These are phyloP conservation scores for Lolium multiflorum DNA, from an alignment of 176 grass and related monocot species.

Conservation along the genomic window DNA sequence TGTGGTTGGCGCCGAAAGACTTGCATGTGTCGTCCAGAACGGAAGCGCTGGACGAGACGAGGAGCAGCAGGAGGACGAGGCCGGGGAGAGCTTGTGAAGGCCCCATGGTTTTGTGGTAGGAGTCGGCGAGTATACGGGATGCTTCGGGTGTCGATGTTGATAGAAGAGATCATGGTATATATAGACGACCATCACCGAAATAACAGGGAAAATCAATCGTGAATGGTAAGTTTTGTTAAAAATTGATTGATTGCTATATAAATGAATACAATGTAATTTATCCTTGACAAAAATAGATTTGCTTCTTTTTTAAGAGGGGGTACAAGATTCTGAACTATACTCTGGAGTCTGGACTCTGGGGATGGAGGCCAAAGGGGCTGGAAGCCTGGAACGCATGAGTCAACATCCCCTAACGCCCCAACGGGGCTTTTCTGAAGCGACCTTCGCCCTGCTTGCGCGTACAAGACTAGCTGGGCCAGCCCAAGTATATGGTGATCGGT, in stretches of 20 bases:
- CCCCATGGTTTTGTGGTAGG: slow-evolving; percentile 11
- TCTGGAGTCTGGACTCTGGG: no score
- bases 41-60: slow-evolving; percentile 28
- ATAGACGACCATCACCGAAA: background rate
- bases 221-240: background rate
- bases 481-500: no score
- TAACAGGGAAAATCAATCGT: background rate
- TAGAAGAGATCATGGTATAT: background rate
- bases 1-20: slow-evolving; percentile 26
- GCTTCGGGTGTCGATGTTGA: background rate
- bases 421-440: no score
- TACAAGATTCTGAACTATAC: background rate
- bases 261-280: background rate
- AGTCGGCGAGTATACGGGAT: background rate
- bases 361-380: no score
- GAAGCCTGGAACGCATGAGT: no score
- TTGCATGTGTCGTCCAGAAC: slow-evolving; percentile 65
- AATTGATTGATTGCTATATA: background rate
- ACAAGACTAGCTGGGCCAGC: background rate
- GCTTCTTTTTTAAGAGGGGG: background rate
- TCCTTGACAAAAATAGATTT: background rate
- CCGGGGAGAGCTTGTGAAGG: background rate
- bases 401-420: no score
- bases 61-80: slow-evolving; percentile 38
- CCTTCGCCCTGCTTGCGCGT: no score